Base-by-base conservation (phyloP, 1,284 basidiomycete genomes). In the Termitomyces sp. region DNA sequence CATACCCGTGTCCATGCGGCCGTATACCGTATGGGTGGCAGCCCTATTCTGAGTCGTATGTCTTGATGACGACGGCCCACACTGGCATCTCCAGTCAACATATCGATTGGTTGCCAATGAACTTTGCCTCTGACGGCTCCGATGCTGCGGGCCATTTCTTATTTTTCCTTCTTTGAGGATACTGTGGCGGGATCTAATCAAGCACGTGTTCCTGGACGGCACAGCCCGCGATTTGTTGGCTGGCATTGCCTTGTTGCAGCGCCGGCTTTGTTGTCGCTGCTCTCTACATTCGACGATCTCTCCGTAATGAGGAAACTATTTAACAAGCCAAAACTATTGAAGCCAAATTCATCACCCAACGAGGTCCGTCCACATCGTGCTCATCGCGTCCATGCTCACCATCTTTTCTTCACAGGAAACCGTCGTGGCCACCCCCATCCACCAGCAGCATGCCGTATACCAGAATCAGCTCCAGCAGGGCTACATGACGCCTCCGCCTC, bases 291-390 rank as follows among this genome's bases (percentile, higher is more conserved):
- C 33, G 12, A 28, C 43, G 26, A 54, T 44, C 34, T 31, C 12
- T 17, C 21, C 5, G 26, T 51, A 57, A 64, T 64, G 63, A 63
- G 61, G 59, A 64, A 60, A 47, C 50, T 64, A 1, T 62, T 64
- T 44, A 56, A 49, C n/a, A 64, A 61, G 44, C 55, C 41, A 30
- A 63, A 60, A 51, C 44, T 36, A 17, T 19, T 42, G 10, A 63
- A 59, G 52, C 53, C 43, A 21, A 54, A 41, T 41, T 41, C 54
- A 53, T 41, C 40, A 9, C 38, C 24, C 24, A 52, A 50, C 44
- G 60, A 64, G 57, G 58, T 59, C 26, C 15, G 60, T 53, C 15
- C 31, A 12, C 21, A 42, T 21, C 17, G 26, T 33, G 13, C 8
- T 17, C 26, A 40, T 49, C 51, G 41, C 39, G 44, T 55, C 44